Percentiles rank a stretch among this genome's conserved stretches.
phyloP scores from a whole-genome alignment of 179 eudicot genomes.

The Gypsophila paniculata region DNA sequence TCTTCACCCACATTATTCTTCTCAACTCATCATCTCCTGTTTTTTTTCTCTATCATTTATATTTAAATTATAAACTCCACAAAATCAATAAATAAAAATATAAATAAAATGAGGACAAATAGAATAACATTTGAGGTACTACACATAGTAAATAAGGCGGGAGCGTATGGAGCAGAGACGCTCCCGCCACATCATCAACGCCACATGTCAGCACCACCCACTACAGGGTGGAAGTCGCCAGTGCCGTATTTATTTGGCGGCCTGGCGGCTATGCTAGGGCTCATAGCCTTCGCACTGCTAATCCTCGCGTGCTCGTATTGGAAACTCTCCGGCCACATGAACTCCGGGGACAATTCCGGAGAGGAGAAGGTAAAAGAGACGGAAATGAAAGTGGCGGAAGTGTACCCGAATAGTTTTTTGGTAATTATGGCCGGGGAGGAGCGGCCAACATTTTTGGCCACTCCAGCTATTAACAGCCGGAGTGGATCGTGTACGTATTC shows the following conservation, averaged over 20 bases:
- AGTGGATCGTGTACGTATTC: not conserved
- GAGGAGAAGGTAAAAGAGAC: slow-evolving; percentile 13
- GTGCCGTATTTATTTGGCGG: slow-evolving; percentile 61
- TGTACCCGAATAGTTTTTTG: slow-evolving; percentile 31
- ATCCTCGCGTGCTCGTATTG: slow-evolving; percentile 52
- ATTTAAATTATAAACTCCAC: too few relatives aligned
- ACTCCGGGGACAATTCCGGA: not conserved
- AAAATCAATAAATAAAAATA: not conserved
- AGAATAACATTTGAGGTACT: not conserved
- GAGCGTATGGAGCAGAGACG: slow-evolving; percentile 2
- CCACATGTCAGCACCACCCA: slow-evolving; percentile 11
- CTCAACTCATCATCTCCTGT: slow-evolving; percentile 22
- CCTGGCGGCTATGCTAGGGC: slow-evolving; percentile 46
- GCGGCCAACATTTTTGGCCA: slow-evolving; percentile 58
- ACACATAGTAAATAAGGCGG: slow-evolving; percentile 9
- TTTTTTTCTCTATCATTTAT: not conserved
- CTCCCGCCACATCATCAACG: slow-evolving; percentile 12
- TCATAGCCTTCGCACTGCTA: slow-evolving; percentile 46
- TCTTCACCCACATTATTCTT: slow-evolving; percentile 20
- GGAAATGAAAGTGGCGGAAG: not conserved
- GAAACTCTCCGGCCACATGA: slow-evolving; percentile 35
- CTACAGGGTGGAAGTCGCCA: slow-evolving; percentile 46
- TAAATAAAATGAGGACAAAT: slow-evolving; percentile 19
- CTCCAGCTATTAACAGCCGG: slow-evolving; percentile 35
- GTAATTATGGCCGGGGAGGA: slow-evolving; percentile 69